Conservation (phyloP, 306 rosid genomes). For the Casuarina equisetifolia region DNA sequence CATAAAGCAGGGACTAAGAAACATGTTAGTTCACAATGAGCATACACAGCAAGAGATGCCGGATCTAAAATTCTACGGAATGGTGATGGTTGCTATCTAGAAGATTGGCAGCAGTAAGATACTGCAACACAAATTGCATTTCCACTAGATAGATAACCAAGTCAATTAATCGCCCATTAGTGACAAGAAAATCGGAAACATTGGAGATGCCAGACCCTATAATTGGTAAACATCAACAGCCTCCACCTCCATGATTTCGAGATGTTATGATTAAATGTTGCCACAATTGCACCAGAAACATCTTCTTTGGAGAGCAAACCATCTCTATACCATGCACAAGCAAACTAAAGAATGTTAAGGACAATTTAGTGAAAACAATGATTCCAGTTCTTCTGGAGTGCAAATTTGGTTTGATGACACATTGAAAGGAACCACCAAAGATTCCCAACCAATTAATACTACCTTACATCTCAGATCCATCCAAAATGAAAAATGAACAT, state of each 20-base stretch:
- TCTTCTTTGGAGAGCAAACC: not conserved
- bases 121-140: not conserved
- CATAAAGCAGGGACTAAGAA: not conserved
- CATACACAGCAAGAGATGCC: not conserved
- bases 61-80: not conserved
- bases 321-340: not conserved
- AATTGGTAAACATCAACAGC: not conserved
- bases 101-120: not conserved
- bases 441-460: not conserved
- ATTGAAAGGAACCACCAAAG: not conserved
- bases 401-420: not conserved
- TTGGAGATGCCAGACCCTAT: not conserved
- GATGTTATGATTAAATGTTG: not conserved
- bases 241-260: not conserved
- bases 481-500: not conserved
- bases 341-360: not conserved
- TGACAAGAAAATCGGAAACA: not conserved
- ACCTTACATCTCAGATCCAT: not conserved
- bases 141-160: not conserved
- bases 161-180: not conserved
- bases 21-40: not conserved
- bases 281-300: not conserved
- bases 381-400: not conserved
- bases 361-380: not conserved
- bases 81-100: not conserved